Conservation (phyloP, 2,329 filamentous ascomycete species). For the Aspergillus ibericus region DNA sequence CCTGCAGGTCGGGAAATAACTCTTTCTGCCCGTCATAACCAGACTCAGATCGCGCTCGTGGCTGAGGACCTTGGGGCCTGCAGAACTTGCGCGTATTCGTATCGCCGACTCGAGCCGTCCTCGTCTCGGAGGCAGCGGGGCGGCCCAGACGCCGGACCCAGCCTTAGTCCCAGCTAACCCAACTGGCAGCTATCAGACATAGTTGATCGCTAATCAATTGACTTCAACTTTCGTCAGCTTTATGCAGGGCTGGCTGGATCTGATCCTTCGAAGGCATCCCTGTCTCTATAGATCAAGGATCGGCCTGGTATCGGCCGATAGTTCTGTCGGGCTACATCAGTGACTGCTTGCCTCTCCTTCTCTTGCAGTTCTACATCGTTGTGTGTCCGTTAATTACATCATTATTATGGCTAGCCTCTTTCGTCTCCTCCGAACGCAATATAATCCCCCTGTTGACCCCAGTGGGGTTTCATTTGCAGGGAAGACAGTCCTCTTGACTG, state of each 20-base stretch:
- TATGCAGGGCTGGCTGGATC: neutral
- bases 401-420: conserved; percentile 33
- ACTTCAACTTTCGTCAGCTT: neutral
- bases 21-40: neutral
- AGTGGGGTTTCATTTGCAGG: conserved; percentile 42
- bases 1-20: neutral
- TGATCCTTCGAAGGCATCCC: neutral
- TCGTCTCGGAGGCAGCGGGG: conserved; percentile 8
- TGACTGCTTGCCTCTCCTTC: neutral
- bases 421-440: conserved; percentile 33
- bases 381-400: neutral
- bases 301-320: neutral
- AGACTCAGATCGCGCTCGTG: neutral
- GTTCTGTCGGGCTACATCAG: neutral
- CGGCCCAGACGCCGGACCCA: conserved; percentile 14
- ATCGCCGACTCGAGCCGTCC: neutral
- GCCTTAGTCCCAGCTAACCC: conserved; percentile 5
- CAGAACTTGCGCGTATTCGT: neutral
- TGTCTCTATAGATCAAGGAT: neutral
- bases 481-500: conserved; percentile 52
- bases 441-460: conserved; percentile 39
- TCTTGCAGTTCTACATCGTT: neutral
- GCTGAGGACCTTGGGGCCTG: neutral
- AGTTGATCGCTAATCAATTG: neutral
- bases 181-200: neutral